Conservation (phyloP, 345 rosid species). For the Camelina sativa region DNA sequence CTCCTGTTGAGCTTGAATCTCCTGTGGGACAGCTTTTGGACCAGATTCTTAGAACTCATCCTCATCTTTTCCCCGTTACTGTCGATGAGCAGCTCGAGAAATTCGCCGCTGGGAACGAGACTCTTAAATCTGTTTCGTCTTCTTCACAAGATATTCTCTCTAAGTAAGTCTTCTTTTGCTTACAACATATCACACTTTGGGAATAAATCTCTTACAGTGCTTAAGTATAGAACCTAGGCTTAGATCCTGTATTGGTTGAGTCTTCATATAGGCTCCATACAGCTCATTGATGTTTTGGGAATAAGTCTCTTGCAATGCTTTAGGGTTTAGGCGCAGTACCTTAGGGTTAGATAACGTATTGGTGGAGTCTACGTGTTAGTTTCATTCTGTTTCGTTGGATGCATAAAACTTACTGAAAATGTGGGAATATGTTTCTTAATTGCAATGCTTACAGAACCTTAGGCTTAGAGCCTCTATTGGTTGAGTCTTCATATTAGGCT, state of each 20-base stretch:
- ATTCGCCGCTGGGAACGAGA: constrained; percentile 64
- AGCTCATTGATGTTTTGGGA: too few species aligned
- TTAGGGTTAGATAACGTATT: background rate
- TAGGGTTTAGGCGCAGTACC: too few species aligned
- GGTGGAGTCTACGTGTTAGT: background rate
- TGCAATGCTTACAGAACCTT: too few species aligned
- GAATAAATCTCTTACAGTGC: background rate
- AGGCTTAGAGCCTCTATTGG: too few species aligned
- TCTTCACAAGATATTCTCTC: constrained; percentile 64
- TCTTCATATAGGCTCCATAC: background rate
- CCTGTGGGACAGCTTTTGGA: constrained; percentile 82
- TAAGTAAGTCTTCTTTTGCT: constrained; percentile 54
- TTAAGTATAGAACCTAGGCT: background rate
- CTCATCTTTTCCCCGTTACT: constrained; percentile 79
- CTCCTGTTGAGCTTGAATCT: constrained; percentile 82
- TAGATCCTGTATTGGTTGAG: background rate
- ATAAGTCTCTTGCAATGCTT: too few species aligned
- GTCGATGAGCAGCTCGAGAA: constrained; percentile 91
- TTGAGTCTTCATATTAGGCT: too few species aligned
- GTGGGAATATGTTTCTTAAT: too few species aligned
- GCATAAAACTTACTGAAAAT: too few species aligned
- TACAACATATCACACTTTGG: background rate
- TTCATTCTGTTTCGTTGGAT: too few species aligned
- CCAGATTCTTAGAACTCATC: constrained; percentile 82
- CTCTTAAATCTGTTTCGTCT: constrained; percentile 48